A percentile compares a stretch with the other conserved stretches of the same genome.
Conservation (phyloP, 371 early-diverging fungal species). For the Batrachochytrium dendrobatidis region DNA sequence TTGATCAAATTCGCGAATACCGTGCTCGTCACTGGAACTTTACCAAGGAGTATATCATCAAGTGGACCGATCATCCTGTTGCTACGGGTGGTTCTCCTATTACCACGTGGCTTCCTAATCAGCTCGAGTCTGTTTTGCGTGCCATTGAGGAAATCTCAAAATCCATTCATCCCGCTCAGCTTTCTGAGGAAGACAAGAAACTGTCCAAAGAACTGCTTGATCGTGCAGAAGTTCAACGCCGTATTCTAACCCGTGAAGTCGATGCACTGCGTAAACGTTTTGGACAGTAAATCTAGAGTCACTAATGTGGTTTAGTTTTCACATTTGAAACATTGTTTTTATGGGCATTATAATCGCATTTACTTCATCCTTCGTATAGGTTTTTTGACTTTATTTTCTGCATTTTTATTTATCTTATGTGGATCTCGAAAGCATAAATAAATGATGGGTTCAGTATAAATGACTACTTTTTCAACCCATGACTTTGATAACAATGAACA, state of each 20-base stretch:
- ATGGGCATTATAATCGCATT: too few species aligned
- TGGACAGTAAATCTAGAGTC: too few species aligned
- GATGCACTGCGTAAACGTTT: slow-evolving; percentile 34
- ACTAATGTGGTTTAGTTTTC: too few species aligned
- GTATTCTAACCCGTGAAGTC: slow-evolving; percentile 58
- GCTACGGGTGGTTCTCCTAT: slow-evolving; percentile 62
- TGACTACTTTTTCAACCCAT: too few species aligned
- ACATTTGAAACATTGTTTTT: too few species aligned
- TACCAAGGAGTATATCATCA: slow-evolving; percentile 80
- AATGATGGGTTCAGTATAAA: too few species aligned
- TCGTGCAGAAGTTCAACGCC: slow-evolving; percentile 52
- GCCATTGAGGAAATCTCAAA: slow-evolving; percentile 32
- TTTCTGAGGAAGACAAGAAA: slow-evolving; percentile 46
- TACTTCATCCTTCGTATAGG: too few species aligned
- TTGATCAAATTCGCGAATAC: slow-evolving; percentile 82
- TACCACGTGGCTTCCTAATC: slow-evolving; percentile 67
- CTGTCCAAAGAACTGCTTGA: slow-evolving; percentile 48
- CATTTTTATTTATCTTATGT: too few species aligned
- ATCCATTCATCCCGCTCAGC: slow-evolving; percentile 21
- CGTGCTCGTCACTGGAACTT: slow-evolving; percentile 82
- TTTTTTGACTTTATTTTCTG: too few species aligned
- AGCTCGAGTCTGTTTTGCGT: slow-evolving; percentile 53
- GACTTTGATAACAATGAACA: too few species aligned
- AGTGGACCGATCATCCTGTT: slow-evolving; percentile 62
- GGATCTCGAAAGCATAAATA: too few species aligned